Base-by-base conservation (phyloP, 768 basidiomycete species). In the Cystobasidium ongulense region DNA sequence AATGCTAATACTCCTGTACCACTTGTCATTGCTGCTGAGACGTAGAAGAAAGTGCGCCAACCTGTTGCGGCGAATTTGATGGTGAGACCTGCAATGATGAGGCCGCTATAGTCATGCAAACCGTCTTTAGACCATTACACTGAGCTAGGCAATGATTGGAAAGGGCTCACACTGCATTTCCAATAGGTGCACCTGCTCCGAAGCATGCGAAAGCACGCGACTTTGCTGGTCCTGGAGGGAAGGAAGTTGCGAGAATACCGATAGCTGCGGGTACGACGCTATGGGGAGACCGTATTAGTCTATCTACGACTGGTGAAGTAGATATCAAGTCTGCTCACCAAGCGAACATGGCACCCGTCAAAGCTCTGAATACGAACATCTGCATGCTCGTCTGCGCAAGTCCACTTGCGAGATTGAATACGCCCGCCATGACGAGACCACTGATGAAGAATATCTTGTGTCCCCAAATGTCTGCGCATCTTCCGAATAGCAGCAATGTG, bases 291-390 rank as follows among this genome's bases (percentile, higher is more conserved):
- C 15, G 39, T 39, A 50, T 21, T n/a, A 8, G n/a, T n/a, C n/a
- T n/a, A n/a, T n/a, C n/a, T n/a, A n/a, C n/a, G n/a, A n/a, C n/a
- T n/a, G n/a, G n/a, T n/a, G n/a, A n/a, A n/a, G n/a, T n/a, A n/a
- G n/a, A n/a, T n/a, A n/a, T n/a, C n/a, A n/a, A n/a, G 8, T 50
- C 2, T 11, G 39, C 31, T 39, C 43, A 64, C 63, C 63, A 64
- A 3, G 63, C 63, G 25, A 64, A 64, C 63, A 39, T 46, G 1
- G 38, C 36, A n/a, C 63, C 63, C 7, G 63, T 39, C 43, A 64
- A 39, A 10, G 63, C 63, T 39, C 63, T 39, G 38, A 64, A 64
- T n/a, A 64, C 38, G 29, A 64, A 64, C 63, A 64, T 64, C 29
- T 64, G 63, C 27, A 39, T 64, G 17, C 43, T 64, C 2, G 63